Conservation (phyloP, 2,329 filamentous ascomycete genomes). For the Fusarium sp. region DNA sequence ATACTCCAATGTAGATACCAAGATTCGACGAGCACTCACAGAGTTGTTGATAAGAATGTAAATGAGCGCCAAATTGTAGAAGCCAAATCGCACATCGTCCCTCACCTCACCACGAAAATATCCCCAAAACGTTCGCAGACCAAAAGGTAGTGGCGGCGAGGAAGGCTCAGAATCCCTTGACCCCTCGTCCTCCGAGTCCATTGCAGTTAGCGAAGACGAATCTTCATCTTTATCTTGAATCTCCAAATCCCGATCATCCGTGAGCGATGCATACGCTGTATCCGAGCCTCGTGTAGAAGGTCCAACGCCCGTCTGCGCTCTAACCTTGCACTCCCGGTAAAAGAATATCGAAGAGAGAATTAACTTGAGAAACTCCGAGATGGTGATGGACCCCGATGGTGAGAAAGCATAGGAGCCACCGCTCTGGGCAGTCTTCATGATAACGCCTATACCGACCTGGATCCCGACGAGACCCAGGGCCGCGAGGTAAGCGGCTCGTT, state of each 20-base stretch:
- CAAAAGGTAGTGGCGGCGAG: background rate
- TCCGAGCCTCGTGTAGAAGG: background rate
- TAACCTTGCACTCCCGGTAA: background rate
- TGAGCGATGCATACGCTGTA: background rate
- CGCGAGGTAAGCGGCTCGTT: background rate
- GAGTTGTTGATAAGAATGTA: conserved; percentile 1
- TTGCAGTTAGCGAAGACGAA: background rate
- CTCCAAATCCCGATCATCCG: background rate
- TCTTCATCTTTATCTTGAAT: background rate
- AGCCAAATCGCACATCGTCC: background rate
- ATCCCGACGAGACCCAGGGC: background rate
- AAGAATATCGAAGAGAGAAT: background rate
- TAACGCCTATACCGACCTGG: background rate
- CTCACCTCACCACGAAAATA: background rate
- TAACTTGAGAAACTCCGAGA: background rate
- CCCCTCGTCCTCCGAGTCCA: background rate
- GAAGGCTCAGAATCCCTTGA: background rate
- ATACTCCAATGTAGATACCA: accelerated
- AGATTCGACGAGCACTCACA: too few relatives aligned
- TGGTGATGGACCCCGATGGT: background rate
- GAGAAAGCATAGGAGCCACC: conserved; percentile 1
- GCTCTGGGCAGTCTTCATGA: conserved; percentile 1
- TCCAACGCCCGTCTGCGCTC: background rate
- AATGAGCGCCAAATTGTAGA: background rate
- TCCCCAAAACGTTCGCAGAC: background rate